These are phyloP conservation scores for Trypanosomatidae sp. DNA, from an alignment of 208 protist species.

Conservation along the genomic window DNA sequence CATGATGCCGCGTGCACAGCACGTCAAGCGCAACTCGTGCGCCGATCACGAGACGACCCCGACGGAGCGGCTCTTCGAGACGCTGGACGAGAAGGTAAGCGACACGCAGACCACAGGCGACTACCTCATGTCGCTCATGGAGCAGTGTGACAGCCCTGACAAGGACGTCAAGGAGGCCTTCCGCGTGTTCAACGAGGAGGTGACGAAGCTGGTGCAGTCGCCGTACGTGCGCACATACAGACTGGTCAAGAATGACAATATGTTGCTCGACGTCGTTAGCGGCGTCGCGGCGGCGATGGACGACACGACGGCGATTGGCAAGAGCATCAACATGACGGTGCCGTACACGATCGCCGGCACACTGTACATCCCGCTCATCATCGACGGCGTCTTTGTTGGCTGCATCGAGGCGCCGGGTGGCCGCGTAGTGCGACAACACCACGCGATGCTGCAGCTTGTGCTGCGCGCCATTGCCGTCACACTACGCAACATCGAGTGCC, in stretches of 20 bases:
- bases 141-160: conserved; percentile 16
- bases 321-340: conserved; percentile 15
- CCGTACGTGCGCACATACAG: conserved; percentile 19
- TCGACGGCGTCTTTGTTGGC: conserved; percentile 23
- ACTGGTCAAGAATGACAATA: conserved; percentile 18
- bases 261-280: conserved; percentile 52
- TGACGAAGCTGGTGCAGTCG: conserved; percentile 8
- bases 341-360: conserved; percentile 26
- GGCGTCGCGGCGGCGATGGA: conserved; percentile 25
- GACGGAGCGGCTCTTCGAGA: background rate
- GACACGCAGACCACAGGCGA: background rate
- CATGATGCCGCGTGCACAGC: conserved; percentile 2
- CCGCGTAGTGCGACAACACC: background rate
- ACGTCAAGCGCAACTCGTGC: background rate
- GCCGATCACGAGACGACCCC: background rate
- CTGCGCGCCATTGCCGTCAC: conserved; percentile 15
- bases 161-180: conserved; percentile 14
- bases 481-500: conserved; percentile 3
- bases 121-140: conserved; percentile 14
- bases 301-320: conserved; percentile 32
- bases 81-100: background rate
- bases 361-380: conserved; percentile 45
- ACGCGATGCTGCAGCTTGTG: conserved; percentile 2
- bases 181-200: conserved; percentile 22
- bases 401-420: conserved; percentile 37